A percentile compares a stretch with the other conserved stretches of the same genome.
phyloP scores from a whole-genome alignment of 495 filamentous ascomycete genomes.

The Apiosordaria backusii region DNA sequence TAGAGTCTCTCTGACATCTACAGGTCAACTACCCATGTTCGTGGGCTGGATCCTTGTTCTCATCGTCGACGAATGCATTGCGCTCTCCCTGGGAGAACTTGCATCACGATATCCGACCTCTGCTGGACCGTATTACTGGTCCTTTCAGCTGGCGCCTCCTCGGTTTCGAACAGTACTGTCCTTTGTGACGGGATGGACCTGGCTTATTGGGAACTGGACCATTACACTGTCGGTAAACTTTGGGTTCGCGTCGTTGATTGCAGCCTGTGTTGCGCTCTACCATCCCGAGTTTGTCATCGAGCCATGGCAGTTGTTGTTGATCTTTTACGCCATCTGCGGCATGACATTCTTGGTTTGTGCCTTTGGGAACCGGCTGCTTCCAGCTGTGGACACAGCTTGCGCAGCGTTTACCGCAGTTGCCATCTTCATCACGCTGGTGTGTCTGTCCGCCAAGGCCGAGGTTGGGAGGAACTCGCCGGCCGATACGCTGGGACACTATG shows the following conservation, averaged over 20 bases:
- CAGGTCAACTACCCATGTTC: constrained; percentile 30
- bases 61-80: constrained; percentile 57
- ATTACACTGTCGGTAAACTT: constrained; percentile 65
- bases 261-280: constrained; percentile 54
- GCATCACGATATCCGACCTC: constrained; percentile 59
- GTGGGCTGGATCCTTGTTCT: constrained; percentile 59
- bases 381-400: constrained; percentile 58
- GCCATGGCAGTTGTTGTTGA: constrained; percentile 54
- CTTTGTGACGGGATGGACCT: constrained; percentile 66
- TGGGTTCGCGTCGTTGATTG: constrained; percentile 56
- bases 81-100: constrained; percentile 60
- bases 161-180: constrained; percentile 53
- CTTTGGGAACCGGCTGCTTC: constrained; percentile 54
- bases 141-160: constrained; percentile 53
- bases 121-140: constrained; percentile 65
- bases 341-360: constrained; percentile 55
- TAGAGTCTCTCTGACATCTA: background rate
- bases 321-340: constrained; percentile 58
- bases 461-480: constrained; percentile 44
- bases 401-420: constrained; percentile 56
- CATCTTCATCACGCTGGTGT: constrained; percentile 51
- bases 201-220: constrained; percentile 57
- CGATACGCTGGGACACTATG: constrained; percentile 47
- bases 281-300: constrained; percentile 48
- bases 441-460: constrained; percentile 54